These are phyloP conservation scores for Clavispora phyllophila DNA, from an alignment of 805 yeast genomes.

Conservation along the genomic window DNA sequence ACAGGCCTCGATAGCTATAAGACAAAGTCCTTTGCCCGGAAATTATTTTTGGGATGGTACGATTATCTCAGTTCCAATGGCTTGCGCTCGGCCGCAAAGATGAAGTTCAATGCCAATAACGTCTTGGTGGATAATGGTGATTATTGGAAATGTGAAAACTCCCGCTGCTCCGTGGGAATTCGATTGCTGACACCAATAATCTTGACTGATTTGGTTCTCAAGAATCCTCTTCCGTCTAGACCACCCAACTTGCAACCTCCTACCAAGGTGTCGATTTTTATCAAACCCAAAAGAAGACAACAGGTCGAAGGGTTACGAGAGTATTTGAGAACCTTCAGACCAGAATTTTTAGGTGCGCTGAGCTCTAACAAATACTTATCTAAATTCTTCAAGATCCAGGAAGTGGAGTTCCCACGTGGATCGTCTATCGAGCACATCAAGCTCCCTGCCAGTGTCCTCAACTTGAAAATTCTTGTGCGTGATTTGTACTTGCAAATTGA, in stretches of 20 bases:
- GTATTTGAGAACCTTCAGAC: constrained; percentile 14
- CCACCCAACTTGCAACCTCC: constrained; percentile 13
- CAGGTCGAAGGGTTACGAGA: constrained; percentile 16
- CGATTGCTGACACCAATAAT: constrained; percentile 28
- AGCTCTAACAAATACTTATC: constrained; percentile 22
- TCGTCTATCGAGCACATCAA: constrained; percentile 21
- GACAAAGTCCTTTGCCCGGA: constrained; percentile 19
- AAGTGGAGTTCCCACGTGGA: constrained; percentile 11
- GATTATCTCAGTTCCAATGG: constrained; percentile 25
- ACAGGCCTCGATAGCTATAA: constrained; percentile 9
- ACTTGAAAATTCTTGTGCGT: constrained; percentile 24
- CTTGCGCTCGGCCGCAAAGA: constrained; percentile 17
- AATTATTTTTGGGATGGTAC: constrained; percentile 36
- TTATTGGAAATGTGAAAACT: constrained; percentile 30
- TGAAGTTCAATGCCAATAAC: constrained; percentile 37
- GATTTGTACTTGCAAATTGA: constrained; percentile 29
- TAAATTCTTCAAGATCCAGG: constrained; percentile 29
- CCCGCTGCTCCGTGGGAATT: constrained; percentile 30
- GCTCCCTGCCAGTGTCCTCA: constrained; percentile 30
- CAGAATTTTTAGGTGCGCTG: background rate
- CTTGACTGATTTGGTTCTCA: constrained; percentile 31
- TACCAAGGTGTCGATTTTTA: constrained; percentile 19
- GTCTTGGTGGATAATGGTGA: constrained; percentile 29
- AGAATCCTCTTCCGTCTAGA: constrained; percentile 7
- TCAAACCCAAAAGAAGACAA: constrained; percentile 23